Evolutionary conservation across 2,329 filamentous ascomycete species (phyloP).

Genomic region (Lasiodiplodia sp.): DNA sequence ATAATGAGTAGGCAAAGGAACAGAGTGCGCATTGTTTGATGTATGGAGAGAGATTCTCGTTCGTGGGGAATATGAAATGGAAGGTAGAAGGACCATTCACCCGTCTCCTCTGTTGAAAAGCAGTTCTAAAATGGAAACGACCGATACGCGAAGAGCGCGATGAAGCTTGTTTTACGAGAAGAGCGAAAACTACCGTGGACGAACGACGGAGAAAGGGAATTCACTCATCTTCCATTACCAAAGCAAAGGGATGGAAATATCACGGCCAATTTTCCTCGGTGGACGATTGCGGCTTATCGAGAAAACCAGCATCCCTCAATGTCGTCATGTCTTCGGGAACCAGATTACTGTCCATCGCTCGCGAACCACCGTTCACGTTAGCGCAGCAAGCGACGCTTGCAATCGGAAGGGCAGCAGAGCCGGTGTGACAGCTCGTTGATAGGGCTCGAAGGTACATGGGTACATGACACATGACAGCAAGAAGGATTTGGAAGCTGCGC

Average conservation of each 20-base stretch:
- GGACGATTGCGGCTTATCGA: not conserved
- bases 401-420: not conserved
- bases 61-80: too few relatives aligned
- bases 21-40: too few relatives aligned
- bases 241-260: slow-evolving; percentile 7
- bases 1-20: too few relatives aligned
- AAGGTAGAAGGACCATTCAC: too few relatives aligned
- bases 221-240: not conserved
- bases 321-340: not conserved
- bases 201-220: not conserved
- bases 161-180: not conserved
- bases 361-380: not conserved
- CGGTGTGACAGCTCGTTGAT: slow-evolving; percentile 3
- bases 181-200: not conserved
- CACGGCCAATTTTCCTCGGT: not conserved
- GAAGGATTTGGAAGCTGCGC: not conserved
- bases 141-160: too few relatives aligned
- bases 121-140: too few relatives aligned
- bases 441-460: slow-evolving; percentile 15
- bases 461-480: not conserved
- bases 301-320: not conserved
- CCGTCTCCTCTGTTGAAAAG: too few relatives aligned
- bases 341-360: not conserved
- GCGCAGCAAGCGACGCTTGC: not conserved
- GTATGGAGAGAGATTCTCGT: not conserved